phyloP scores from a whole-genome alignment of 345 rosid genomes.

The Aethionema arabicum region DNA sequence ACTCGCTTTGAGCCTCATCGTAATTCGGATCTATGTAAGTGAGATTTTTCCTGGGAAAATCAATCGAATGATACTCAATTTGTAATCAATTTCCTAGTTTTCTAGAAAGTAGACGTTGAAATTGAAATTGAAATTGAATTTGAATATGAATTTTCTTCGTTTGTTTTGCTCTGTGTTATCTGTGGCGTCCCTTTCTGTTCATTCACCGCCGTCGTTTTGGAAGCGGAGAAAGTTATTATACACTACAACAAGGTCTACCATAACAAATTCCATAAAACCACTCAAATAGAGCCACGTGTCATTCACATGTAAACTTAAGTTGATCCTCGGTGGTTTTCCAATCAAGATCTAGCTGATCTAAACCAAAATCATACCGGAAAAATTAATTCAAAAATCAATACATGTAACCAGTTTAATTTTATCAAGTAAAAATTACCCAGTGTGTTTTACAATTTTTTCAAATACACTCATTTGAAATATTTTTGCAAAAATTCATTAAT shows the following conservation, averaged over 20 bases:
- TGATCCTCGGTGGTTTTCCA: too few relatives aligned
- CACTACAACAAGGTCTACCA: constrained; percentile 13
- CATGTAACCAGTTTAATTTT: too few relatives aligned
- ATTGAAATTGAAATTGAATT: constrained; percentile 2
- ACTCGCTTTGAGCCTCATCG: constrained; percentile 10
- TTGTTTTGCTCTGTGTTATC: constrained; percentile 1
- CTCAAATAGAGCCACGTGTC: neutral
- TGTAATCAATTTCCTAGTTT: constrained; percentile 14
- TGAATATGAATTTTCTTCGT: constrained; percentile 24
- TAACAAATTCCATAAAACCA: neutral
- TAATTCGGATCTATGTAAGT: neutral
- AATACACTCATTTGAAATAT: too few relatives aligned
- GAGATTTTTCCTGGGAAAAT: constrained; percentile 35
- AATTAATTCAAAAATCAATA: too few relatives aligned
- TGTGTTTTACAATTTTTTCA: too few relatives aligned
- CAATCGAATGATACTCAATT: neutral
- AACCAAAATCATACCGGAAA: too few relatives aligned
- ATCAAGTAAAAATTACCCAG: too few relatives aligned
- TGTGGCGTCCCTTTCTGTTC: constrained; percentile 6
- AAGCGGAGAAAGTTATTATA: constrained; percentile 16
- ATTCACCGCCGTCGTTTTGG: constrained; percentile 35
- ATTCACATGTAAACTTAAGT: neutral
- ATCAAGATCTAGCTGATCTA: too few relatives aligned
- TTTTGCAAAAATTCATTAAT: too few relatives aligned
- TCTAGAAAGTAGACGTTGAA: constrained; percentile 35